These are phyloP conservation scores for Trichosanthes truncata DNA, from an alignment of 306 rosid species.

Conservation along the genomic window DNA sequence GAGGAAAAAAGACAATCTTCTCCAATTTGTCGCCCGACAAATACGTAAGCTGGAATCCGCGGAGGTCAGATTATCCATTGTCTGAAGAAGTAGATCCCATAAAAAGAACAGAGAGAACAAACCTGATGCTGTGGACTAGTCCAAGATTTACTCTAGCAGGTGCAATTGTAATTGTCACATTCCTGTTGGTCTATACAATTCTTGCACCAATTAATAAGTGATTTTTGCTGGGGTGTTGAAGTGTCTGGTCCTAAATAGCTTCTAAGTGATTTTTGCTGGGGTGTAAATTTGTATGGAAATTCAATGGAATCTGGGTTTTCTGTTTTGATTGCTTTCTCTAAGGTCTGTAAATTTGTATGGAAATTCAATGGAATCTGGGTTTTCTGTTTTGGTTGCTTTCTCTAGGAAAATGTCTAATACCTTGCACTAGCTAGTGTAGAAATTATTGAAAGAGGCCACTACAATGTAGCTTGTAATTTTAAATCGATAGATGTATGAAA, in stretches of 20 bases:
- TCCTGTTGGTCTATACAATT: conserved; percentile 76
- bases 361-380: background rate
- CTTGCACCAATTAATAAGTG: conserved; percentile 48
- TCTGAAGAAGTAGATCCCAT: conserved; percentile 93
- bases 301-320: background rate
- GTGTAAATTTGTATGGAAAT: conserved; percentile 2
- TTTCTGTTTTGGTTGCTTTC: background rate
- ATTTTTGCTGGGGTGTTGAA: conserved; percentile 9
- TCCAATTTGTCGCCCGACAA: conserved; percentile 62
- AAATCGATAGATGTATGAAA: too few species aligned
- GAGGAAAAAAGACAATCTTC: conserved; percentile 48
- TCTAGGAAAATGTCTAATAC: background rate
- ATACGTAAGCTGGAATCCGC: conserved; percentile 87
- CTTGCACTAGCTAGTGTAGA: background rate
- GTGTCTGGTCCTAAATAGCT: background rate
- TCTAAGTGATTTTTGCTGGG: too few species aligned
- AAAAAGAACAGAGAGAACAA: conserved; percentile 83
- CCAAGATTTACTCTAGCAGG: conserved; percentile 68
- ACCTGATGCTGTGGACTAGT: conserved; percentile 78
- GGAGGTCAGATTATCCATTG: conserved; percentile 49
- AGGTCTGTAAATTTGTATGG: conserved; percentile 1
- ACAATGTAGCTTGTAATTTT: too few species aligned
- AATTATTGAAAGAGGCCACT: too few species aligned
- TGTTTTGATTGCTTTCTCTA: background rate
- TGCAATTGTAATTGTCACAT: conserved; percentile 61